Conservation (phyloP, 495 filamentous ascomycete species). For the Rusavskia elegans region DNA sequence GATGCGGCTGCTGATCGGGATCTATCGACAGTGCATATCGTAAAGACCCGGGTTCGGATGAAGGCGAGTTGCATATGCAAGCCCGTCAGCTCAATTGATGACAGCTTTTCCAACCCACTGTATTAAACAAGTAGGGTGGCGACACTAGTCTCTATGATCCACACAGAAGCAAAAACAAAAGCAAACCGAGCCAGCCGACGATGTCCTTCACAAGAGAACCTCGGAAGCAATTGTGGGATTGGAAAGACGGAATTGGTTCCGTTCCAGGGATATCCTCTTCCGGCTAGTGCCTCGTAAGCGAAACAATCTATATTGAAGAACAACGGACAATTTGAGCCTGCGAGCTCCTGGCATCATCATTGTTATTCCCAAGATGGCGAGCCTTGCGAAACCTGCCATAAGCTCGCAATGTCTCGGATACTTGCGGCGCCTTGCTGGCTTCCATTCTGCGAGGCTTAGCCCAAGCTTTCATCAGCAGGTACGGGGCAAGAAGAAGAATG, state of each 20-base stretch:
- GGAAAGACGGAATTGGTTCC: too few species aligned
- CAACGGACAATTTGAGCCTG: too few species aligned
- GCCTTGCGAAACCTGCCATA: not conserved
- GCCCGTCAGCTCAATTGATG: too few species aligned
- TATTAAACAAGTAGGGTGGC: too few species aligned
- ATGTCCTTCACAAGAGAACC: not conserved
- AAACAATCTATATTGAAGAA: not conserved
- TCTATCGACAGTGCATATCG: not conserved
- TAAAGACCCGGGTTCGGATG: not conserved
- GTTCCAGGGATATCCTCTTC: too few species aligned
- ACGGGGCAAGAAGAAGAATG: constrained; percentile 36
- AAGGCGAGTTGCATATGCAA: too few species aligned
- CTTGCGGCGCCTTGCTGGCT: constrained; percentile 11
- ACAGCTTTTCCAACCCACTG: too few species aligned
- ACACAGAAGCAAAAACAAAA: constrained; percentile 2
- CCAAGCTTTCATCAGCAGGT: constrained; percentile 23
- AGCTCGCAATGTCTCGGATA: constrained; percentile 15
- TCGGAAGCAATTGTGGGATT: too few species aligned
- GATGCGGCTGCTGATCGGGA: not conserved
- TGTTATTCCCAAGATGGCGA: not conserved
- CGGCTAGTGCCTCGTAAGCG: too few species aligned
- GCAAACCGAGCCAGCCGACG: constrained; percentile 1
- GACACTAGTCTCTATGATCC: too few species aligned
- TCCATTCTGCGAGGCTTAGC: not conserved
- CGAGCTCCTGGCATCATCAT: too few species aligned